A percentile compares a stretch with the other conserved stretches of the same genome.
These are phyloP conservation scores for Pelargonium australe DNA, from an alignment of 441 rosid genomes.

Conservation along the genomic window DNA sequence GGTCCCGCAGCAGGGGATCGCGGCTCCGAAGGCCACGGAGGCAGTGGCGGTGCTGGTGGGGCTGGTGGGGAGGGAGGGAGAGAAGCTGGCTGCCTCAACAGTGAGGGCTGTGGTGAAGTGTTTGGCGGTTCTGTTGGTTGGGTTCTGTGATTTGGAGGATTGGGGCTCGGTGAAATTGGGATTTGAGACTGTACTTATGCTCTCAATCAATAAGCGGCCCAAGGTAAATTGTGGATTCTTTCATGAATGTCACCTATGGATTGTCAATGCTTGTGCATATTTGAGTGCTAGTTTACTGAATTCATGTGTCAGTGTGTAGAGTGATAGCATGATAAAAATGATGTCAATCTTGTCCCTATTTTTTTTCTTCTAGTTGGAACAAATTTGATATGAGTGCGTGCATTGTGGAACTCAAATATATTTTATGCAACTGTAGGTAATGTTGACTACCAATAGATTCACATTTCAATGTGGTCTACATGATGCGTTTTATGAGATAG, in stretches of 20 bases:
- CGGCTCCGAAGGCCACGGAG: constrained; percentile 49
- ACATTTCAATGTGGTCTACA: neutral
- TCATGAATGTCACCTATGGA: neutral
- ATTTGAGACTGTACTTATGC: constrained; percentile 53
- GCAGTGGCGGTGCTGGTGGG: constrained; percentile 55
- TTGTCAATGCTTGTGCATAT: neutral
- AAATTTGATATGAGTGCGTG: neutral
- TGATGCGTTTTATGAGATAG: neutral
- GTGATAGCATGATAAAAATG: neutral
- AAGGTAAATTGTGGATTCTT: constrained; percentile 41
- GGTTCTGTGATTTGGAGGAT: constrained; percentile 59
- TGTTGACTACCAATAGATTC: neutral
- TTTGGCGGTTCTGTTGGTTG: constrained; percentile 49
- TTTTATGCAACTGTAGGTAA: neutral
- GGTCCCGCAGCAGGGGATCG: constrained; percentile 43
- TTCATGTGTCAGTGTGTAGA: neutral
- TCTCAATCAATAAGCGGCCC: constrained; percentile 73
- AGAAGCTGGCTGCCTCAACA: constrained; percentile 56
- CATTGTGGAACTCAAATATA: neutral
- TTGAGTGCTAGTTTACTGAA: neutral
- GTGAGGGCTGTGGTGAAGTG: constrained; percentile 73
- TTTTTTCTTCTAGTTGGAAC: neutral
- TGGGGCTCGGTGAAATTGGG: constrained; percentile 56
- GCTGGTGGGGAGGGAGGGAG: constrained; percentile 30
- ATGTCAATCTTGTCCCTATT: neutral